These are phyloP conservation scores for Trichoderma polysporum DNA, from an alignment of 2,329 filamentous ascomycete genomes.

Conservation along the genomic window DNA sequence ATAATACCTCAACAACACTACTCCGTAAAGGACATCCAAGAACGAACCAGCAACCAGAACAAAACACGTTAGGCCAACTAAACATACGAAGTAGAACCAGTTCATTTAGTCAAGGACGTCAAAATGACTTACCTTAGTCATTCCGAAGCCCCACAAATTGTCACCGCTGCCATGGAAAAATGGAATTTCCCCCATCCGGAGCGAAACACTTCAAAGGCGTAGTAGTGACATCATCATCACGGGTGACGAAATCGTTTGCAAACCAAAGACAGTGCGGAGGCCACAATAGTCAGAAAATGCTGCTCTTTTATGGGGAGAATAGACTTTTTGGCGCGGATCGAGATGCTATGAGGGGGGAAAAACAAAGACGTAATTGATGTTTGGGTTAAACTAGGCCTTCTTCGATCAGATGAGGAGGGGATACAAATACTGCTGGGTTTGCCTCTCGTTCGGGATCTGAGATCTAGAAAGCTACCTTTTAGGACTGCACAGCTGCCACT, in stretches of 20 bases:
- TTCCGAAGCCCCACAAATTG: too few relatives aligned
- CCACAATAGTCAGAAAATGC: too few relatives aligned
- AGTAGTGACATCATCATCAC: constrained; percentile 22
- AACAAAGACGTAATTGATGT: constrained; percentile 13
- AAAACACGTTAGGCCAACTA: too few relatives aligned
- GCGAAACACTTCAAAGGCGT: background rate
- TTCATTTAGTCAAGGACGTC: background rate
- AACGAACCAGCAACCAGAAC: background rate
- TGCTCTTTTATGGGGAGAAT: background rate
- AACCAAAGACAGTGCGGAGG: background rate
- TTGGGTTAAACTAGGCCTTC: background rate
- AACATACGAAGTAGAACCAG: too few relatives aligned
- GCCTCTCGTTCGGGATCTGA: background rate
- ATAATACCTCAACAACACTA: too few relatives aligned
- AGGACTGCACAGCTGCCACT: background rate
- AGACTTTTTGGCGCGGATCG: constrained; percentile 8
- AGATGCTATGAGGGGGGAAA: constrained; percentile 6
- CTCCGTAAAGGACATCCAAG: too few relatives aligned
- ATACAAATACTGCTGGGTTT: constrained; percentile 22
- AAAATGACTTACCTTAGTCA: background rate
- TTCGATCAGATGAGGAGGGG: background rate
- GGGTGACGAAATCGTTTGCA: constrained; percentile 16
- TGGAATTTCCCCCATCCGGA: constrained; percentile 15
- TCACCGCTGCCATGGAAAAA: constrained; percentile 11
- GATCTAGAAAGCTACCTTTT: background rate